These are phyloP conservation scores for Endothia cerciana DNA, from an alignment of 2,329 filamentous ascomycete genomes.

Conservation along the genomic window DNA sequence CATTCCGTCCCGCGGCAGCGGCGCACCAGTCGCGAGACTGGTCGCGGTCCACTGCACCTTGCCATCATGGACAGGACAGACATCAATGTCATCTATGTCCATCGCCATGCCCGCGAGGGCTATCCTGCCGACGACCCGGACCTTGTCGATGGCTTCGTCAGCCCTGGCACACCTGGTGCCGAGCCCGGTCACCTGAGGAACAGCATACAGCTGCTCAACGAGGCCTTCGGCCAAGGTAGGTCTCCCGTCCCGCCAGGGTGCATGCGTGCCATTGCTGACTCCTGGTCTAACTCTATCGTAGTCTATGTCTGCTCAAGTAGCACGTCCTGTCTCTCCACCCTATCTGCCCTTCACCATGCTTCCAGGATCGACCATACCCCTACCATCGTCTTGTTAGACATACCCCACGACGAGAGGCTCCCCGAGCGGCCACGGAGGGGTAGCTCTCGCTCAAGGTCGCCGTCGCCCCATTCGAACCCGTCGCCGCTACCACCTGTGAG, in stretches of 20 bases:
- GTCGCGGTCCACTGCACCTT: conserved; percentile 55
- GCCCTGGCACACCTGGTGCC: conserved; percentile 36
- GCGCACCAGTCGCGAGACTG: conserved; percentile 65
- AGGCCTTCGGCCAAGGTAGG: conserved; percentile 60
- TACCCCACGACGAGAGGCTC: conserved; percentile 54
- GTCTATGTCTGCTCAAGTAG: conserved; percentile 60
- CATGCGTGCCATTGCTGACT: conserved; percentile 18
- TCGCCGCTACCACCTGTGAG: conserved; percentile 30
- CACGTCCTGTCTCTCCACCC: conserved; percentile 54
- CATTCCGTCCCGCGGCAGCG: conserved; percentile 48
- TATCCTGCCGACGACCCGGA: conserved; percentile 36
- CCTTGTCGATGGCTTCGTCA: conserved; percentile 30
- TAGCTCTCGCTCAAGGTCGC: conserved; percentile 42
- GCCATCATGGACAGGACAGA: conserved; percentile 58
- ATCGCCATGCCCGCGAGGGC: conserved; percentile 55
- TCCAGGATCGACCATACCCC: conserved; percentile 57
- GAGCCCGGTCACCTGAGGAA: conserved; percentile 47
- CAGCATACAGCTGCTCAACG: conserved; percentile 54
- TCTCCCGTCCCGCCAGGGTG: conserved; percentile 19
- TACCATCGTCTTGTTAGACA: conserved; percentile 61
- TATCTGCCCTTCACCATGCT: conserved; percentile 57
- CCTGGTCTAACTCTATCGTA: conserved; percentile 34
- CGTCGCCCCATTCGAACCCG: conserved; percentile 49
- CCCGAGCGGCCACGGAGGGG: conserved; percentile 37
- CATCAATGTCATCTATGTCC: conserved; percentile 65